Evolutionary conservation across 306 rosid genomes (phyloP), one percentile per base, ranked within the genome.

Genomic region (Quercus variabilis): DNA sequence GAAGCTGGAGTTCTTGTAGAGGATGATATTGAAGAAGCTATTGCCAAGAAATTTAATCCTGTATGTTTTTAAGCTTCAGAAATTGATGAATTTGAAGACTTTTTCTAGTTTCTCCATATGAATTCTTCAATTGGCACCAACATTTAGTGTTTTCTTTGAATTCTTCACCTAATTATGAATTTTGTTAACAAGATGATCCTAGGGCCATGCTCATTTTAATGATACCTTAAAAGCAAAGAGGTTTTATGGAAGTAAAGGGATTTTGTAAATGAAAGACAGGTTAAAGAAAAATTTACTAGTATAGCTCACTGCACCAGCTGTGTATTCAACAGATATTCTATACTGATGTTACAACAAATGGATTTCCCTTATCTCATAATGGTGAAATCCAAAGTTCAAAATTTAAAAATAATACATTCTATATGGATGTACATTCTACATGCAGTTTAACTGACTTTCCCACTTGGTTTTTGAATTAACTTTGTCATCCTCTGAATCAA

Each of bases 1-100:
- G 92, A 90, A 89, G 91, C 85, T 28, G 98, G 98, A 79, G 74
- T 92, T 78, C 81, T 95, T 38, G 87, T 83, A 70, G 97, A 91
- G 82, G 89, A 87, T 43, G 97, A 95, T 71, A 89, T 90, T 59
- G 97, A 89, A 78, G 70, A 69, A 71, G 89, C 74, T 60, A 90
- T 92, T 20, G 68, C 97, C 4, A 83, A 78, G 67, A 85, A 87
- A 79, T 95, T 92, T 81, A 92, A 95, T 86, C 98, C 99, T 77
- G 99, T 95, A 87, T 85, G 89, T 81, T 82, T 68, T 78, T 73
- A 17, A 78, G 76, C 78, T 81, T 75, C 55, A 33, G 5, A n/a
- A 23, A 71, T 19, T 23, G 72, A 33, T 63, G 38, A 38, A 19
- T 54, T 56, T 20, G 19, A 67, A 74, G 19, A 30, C 26, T 15